Evolutionary conservation across 345 rosid species (phyloP).

Genomic region (Gossypium anomalum): DNA sequence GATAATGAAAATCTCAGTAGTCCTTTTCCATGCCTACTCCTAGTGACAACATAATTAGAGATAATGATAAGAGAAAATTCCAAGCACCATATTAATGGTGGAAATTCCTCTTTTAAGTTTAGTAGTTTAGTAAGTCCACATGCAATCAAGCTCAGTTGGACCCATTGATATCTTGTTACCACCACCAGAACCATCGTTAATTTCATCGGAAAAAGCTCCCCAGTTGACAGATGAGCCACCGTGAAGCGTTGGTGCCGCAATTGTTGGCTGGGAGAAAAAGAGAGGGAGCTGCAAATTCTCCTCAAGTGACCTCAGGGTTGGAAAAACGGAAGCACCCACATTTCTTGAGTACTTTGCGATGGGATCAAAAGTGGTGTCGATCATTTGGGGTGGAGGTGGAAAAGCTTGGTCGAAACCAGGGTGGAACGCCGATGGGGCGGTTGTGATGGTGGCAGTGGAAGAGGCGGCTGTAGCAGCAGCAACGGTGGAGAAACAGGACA

Average conservation of each 20-base stretch:
- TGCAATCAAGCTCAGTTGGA: slow-evolving; percentile 64
- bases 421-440: not conserved
- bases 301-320: slow-evolving; percentile 70
- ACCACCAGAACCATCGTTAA: not conserved
- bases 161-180: slow-evolving; percentile 40
- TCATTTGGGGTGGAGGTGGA: slow-evolving; percentile 20
- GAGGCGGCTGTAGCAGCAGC: slow-evolving; percentile 42
- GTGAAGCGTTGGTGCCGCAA: slow-evolving; percentile 20
- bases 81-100: not conserved
- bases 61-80: not conserved
- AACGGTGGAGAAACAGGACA: slow-evolving; percentile 99
- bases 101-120: not conserved
- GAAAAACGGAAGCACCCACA: slow-evolving; percentile 36
- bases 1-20: not conserved
- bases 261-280: slow-evolving; percentile 38
- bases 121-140: slow-evolving; percentile 52
- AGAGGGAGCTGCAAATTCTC: slow-evolving; percentile 70
- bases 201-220: slow-evolving; percentile 30
- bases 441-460: slow-evolving; percentile 19
- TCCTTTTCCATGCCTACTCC: not conserved
- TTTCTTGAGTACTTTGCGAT: slow-evolving; percentile 28
- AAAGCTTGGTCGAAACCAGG: slow-evolving; percentile 29
- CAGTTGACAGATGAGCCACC: slow-evolving; percentile 32
- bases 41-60: not conserved
- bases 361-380: not conserved